Conservation (phyloP, 2,329 filamentous ascomycete genomes). For the Fusarium brevicatenulatum region DNA sequence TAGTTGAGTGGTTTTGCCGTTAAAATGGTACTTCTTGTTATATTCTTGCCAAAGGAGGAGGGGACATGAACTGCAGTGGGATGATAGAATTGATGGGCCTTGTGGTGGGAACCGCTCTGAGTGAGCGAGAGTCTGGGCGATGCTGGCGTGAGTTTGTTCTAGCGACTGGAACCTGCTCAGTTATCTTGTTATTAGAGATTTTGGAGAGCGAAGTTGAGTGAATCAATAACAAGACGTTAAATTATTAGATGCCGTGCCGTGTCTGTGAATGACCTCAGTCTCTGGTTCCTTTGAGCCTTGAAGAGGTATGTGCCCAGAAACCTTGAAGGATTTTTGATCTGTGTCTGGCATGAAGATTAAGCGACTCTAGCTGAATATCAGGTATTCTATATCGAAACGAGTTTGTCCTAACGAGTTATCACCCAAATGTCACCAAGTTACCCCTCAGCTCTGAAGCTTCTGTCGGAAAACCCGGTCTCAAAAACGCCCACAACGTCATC, state of each 20-base stretch:
- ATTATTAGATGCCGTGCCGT: not conserved
- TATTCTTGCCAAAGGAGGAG: slow-evolving; percentile 16
- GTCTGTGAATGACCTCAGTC: not conserved
- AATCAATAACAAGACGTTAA: slow-evolving; percentile 39
- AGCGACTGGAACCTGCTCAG: slow-evolving; percentile 16
- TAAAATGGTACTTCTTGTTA: slow-evolving; percentile 21
- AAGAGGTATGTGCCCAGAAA: not conserved
- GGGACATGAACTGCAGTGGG: slow-evolving; percentile 5
- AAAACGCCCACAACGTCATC: slow-evolving; percentile 30
- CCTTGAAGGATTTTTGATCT: not conserved
- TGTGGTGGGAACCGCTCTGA: slow-evolving; percentile 6
- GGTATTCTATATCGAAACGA: not conserved
- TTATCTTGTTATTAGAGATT: slow-evolving; percentile 26
- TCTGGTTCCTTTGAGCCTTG: not conserved
- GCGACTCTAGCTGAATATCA: not conserved
- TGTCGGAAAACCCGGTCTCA: slow-evolving; percentile 4
- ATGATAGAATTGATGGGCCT: slow-evolving; percentile 24
- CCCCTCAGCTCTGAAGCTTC: not conserved
- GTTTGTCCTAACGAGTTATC: not conserved
- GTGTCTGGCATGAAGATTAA: not conserved
- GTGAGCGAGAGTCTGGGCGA: slow-evolving; percentile 5
- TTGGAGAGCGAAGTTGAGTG: slow-evolving; percentile 36
- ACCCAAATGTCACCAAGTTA: not conserved
- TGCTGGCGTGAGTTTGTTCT: not conserved
- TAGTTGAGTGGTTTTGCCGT: slow-evolving; percentile 13